Evolutionary conservation across 352 stramenopile species (phyloP), one percentile per base, ranked within the genome.

Genomic region (Ochromonadaceae sp.): DNA sequence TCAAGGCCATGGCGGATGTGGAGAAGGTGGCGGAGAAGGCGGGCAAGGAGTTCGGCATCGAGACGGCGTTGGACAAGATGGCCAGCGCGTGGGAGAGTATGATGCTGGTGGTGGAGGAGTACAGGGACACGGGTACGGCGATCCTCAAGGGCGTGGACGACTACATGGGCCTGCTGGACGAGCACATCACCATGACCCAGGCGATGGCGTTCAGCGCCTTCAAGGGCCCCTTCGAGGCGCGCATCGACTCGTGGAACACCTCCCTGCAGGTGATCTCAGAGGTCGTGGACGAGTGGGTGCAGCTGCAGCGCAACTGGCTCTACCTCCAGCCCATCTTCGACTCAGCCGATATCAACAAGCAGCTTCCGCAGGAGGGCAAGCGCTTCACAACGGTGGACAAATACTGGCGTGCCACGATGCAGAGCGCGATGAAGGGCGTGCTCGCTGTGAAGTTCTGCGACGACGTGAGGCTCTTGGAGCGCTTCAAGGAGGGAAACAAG

Each of bases 251-350:
- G 17, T 96, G 88, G 87, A 83, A 92, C 53, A 74, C 72, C 15
- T 88, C 81, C 1, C 74, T 96, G 2, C 47, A 75, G 47, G 82
- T 82, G 0, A 82, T 96, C 9, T 91, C 81, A 0, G 88, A 96
- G 32, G 84, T 95, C 0, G 65, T 96, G 1, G 88, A 95, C 47
- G 87, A 94, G 65, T 96, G 87, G 88, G 83, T 95, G 26, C 81
- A 84, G 50, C 83, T 96, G 12, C 87, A 96, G 70, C 81, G 88
- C 20, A 92, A 82, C 70, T 96, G 88, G 88, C 65, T 96, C n/a
- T 96, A 96, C 53, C 73, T 96, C 7, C 86, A 96, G 68, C 88
- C 88, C 10, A 95, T 96, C 56, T 96, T 95, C 46, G 87, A 95
- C 67, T 93, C 84, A 0, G 78, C 84, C 0, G 88, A 96, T 60